phyloP scores from a whole-genome alignment of 768 basidiomycete species.

The Mrakia frigida region DNA sequence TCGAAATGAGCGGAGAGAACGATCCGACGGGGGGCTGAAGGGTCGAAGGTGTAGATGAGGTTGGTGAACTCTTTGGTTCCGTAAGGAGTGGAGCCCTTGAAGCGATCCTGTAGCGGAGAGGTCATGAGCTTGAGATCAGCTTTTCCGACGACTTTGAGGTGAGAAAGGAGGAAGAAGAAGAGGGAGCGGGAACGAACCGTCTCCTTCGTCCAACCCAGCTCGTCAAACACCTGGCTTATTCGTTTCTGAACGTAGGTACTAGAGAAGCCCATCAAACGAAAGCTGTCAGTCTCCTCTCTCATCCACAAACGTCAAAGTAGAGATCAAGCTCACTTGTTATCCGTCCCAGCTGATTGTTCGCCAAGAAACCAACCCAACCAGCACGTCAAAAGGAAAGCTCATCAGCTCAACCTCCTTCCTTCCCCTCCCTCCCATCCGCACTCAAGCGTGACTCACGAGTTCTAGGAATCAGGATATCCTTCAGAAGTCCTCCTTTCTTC shows the following conservation, averaged over 20 bases:
- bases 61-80: constrained; percentile 78
- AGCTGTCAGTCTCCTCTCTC: too few relatives aligned
- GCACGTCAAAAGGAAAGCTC: constrained; percentile 15
- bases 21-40: constrained; percentile 70
- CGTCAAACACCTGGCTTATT: constrained; percentile 64
- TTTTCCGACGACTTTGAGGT: background rate
- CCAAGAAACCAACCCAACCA: constrained; percentile 5
- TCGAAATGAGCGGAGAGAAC: constrained; percentile 91
- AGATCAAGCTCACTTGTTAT: constrained; percentile 40
- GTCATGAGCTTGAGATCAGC: background rate
- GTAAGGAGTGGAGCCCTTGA: constrained; percentile 72
- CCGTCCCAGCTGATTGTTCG: constrained; percentile 39
- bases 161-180: background rate
- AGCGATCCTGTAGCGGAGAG: constrained; percentile 53
- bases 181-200: constrained; percentile 43
- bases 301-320: background rate
- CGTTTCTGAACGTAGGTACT: constrained; percentile 78
- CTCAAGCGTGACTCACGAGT: constrained; percentile 53
- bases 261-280: constrained; percentile 44
- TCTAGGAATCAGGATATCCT: constrained; percentile 79
- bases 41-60: constrained; percentile 90
- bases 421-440: background rate
- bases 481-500: constrained; percentile 54
- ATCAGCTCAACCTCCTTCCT: constrained; percentile 33
- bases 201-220: constrained; percentile 80